Evolutionary conservation across 2,329 filamentous ascomycete species (phyloP).

Genomic region (Microcyclosporella mali): DNA sequence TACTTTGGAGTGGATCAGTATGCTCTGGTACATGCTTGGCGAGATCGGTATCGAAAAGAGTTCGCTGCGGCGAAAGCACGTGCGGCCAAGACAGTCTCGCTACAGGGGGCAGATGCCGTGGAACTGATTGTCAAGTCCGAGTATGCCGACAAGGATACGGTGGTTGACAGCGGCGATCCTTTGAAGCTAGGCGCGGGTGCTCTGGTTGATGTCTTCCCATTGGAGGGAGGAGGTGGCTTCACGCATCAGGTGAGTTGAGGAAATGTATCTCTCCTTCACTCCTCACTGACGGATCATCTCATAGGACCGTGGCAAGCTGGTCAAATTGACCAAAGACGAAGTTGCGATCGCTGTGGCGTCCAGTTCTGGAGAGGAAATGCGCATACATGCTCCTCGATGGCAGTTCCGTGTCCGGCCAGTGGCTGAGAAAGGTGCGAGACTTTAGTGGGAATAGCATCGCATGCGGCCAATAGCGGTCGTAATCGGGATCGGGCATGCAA

Average conservation of each 20-base stretch:
- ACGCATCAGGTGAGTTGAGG: slow-evolving; percentile 39
- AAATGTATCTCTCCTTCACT: neutral
- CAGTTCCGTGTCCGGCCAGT: slow-evolving; percentile 47
- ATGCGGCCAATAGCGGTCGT: neutral
- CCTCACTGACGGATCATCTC: neutral
- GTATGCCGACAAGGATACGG: slow-evolving; percentile 42
- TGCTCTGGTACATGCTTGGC: slow-evolving; percentile 59
- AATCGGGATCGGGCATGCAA: too few species aligned
- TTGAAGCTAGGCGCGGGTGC: slow-evolving; percentile 49
- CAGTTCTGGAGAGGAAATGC: slow-evolving; percentile 39
- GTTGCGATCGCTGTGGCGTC: slow-evolving; percentile 52
- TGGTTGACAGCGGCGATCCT: slow-evolving; percentile 48
- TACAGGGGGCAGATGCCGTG: slow-evolving; percentile 53
- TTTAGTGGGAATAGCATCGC: slow-evolving; percentile 12
- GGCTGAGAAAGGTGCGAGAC: slow-evolving; percentile 21
- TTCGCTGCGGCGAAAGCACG: slow-evolving; percentile 40
- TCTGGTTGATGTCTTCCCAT: slow-evolving; percentile 54
- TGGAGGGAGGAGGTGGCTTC: slow-evolving; percentile 50
- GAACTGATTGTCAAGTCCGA: slow-evolving; percentile 40
- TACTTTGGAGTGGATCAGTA: slow-evolving; percentile 49
- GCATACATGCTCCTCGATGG: slow-evolving; percentile 57
- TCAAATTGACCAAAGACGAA: slow-evolving; percentile 49
- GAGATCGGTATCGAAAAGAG: slow-evolving; percentile 52
- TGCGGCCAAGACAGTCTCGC: slow-evolving; percentile 36
- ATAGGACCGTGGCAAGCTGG: slow-evolving; percentile 50